Evolutionary conservation across 371 early-diverging fungal genomes (phyloP).

Genomic region (Homolaphlyctis polyrhiza): DNA sequence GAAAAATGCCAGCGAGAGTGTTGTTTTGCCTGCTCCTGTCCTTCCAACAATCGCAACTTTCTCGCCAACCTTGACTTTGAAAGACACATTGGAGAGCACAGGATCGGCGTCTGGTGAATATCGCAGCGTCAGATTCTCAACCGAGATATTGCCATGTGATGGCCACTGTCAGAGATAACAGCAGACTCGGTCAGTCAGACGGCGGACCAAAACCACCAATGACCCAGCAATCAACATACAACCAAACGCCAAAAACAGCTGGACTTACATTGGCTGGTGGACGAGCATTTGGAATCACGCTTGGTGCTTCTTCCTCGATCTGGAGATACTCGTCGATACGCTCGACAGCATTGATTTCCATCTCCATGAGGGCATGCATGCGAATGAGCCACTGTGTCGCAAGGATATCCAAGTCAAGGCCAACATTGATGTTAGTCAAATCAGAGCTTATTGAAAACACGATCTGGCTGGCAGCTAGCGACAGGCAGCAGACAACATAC

Average conservation of each 20-base stretch:
- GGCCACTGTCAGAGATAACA: constrained; percentile 48
- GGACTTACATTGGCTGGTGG: constrained; percentile 43
- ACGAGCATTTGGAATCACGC: constrained; percentile 38
- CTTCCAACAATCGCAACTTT: constrained; percentile 47
- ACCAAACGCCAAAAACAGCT: constrained; percentile 8
- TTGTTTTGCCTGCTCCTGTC: constrained; percentile 60
- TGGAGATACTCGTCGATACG: constrained; percentile 67
- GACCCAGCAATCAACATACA: too few relatives aligned
- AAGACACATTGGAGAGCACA: constrained; percentile 59
- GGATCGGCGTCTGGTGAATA: constrained; percentile 27
- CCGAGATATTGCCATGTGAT: constrained; percentile 53
- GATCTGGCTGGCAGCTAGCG: too few relatives aligned
- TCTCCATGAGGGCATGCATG: constrained; percentile 72
- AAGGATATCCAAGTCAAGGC: constrained; percentile 16
- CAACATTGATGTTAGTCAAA: neutral
- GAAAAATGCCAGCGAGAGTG: constrained; percentile 52
- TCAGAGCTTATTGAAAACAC: too few relatives aligned
- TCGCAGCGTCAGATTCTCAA: constrained; percentile 28
- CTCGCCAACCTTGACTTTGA: constrained; percentile 53
- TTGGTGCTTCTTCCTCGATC: constrained; percentile 67
- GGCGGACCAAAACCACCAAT: too few relatives aligned
- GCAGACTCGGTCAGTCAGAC: neutral
- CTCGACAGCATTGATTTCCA: constrained; percentile 81
- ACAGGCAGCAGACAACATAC: too few relatives aligned
- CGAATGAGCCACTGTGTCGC: constrained; percentile 72